Evolutionary conservation across 495 filamentous ascomycete species (phyloP).

Genomic region (Podospora conica): DNA sequence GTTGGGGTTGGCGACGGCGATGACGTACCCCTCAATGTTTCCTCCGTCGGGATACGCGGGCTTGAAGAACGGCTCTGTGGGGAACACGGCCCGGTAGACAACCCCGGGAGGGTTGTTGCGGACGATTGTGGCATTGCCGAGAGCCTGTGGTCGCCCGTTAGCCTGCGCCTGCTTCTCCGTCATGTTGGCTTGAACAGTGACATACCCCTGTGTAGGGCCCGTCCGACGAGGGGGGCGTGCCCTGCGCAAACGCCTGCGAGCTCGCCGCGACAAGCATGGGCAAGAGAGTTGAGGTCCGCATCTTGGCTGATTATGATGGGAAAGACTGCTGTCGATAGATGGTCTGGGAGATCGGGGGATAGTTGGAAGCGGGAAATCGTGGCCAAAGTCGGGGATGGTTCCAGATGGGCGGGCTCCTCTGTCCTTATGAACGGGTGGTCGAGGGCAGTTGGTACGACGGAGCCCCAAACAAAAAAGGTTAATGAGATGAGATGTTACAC

Average conservation of each 20-base stretch:
- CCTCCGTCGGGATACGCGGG: slow-evolving; percentile 44
- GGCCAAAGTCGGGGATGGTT: not conserved
- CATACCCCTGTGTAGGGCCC: slow-evolving; percentile 19
- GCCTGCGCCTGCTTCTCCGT: not conserved
- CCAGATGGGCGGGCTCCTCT: not conserved
- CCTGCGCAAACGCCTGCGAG: slow-evolving; percentile 18
- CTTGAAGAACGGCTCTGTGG: slow-evolving; percentile 43
- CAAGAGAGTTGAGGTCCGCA: slow-evolving; percentile 20
- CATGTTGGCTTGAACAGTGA: not conserved
- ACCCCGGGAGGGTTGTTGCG: slow-evolving; percentile 57
- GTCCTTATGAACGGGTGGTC: not conserved
- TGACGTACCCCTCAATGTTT: slow-evolving; percentile 56
- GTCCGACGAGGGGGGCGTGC: slow-evolving; percentile 3
- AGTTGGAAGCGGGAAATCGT: not conserved
- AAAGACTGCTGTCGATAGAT: not conserved
- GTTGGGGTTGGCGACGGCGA: slow-evolving; percentile 45
- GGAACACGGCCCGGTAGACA: slow-evolving; percentile 55
- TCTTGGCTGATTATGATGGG: slow-evolving; percentile 10
- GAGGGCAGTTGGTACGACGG: not conserved
- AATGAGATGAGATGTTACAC: not conserved
- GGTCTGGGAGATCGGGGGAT: not conserved
- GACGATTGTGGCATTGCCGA: slow-evolving; percentile 51
- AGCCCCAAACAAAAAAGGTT: not conserved
- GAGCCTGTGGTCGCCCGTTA: slow-evolving; percentile 23
- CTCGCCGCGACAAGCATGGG: slow-evolving; percentile 24